Evolutionary conservation across 257 asterid species (phyloP).

Genomic region (Solanum habrochaites): DNA sequence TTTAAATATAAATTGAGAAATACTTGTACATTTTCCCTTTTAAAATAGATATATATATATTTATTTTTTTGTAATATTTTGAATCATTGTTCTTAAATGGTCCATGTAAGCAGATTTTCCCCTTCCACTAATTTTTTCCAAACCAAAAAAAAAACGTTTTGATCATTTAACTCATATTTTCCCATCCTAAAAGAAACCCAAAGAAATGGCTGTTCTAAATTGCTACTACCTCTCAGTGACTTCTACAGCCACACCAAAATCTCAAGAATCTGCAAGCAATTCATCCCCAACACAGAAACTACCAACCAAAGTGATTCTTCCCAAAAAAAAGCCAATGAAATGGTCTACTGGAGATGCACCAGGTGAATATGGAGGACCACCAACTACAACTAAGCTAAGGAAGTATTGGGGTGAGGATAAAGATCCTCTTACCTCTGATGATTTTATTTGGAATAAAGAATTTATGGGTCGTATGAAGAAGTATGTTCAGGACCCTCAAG

Average conservation of each 20-base stretch:
- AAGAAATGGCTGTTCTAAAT: slow-evolving; percentile 32
- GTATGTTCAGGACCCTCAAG: slow-evolving; percentile 42
- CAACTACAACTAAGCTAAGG: slow-evolving; percentile 76
- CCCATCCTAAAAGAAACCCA: not conserved
- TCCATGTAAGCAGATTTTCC: not conserved
- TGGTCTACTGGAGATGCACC: slow-evolving; percentile 92
- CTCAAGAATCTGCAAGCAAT: slow-evolving; percentile 32
- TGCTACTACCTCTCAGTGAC: slow-evolving; percentile 60
- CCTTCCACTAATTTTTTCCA: not conserved
- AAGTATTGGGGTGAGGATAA: slow-evolving; percentile 81
- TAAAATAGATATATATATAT: too few species aligned
- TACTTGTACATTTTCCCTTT: too few species aligned
- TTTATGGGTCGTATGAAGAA: slow-evolving; percentile 79
- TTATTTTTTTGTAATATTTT: not conserved
- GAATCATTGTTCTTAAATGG: not conserved
- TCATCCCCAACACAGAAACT: slow-evolving; percentile 13
- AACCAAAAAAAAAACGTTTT: not conserved
- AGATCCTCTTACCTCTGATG: slow-evolving; percentile 81
- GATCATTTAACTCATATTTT: not conserved
- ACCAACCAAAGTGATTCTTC: slow-evolving; percentile 55
- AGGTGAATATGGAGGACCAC: slow-evolving; percentile 94
- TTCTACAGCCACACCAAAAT: slow-evolving; percentile 43
- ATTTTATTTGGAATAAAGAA: slow-evolving; percentile 82
- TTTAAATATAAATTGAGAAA: too few species aligned
- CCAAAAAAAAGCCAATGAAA: slow-evolving; percentile 72